Evolutionary conservation across 176 grass and related monocot genomes (phyloP).

Genomic region (Areca catechu): DNA sequence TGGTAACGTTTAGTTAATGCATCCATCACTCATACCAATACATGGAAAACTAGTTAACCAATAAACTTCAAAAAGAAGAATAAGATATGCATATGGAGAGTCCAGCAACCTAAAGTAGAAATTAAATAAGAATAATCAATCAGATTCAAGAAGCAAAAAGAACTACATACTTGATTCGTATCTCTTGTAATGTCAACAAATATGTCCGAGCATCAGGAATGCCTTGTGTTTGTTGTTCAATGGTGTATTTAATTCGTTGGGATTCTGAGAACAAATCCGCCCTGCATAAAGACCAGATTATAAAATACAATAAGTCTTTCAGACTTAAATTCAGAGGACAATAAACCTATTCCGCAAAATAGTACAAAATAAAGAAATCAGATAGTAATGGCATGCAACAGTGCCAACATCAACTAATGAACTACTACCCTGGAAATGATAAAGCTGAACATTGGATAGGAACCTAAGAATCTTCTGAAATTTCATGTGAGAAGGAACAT

Average conservation of each 20-base stretch:
- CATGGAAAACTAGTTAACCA: too few species aligned
- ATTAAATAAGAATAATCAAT: background rate
- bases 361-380: background rate
- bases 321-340: conserved; percentile 8
- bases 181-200: conserved; percentile 65
- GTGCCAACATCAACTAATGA: too few species aligned
- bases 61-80: too few species aligned
- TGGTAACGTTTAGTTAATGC: too few species aligned
- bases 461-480: too few species aligned
- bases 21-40: too few species aligned
- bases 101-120: background rate
- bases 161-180: conserved; percentile 61
- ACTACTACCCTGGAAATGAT: too few species aligned
- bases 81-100: too few species aligned
- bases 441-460: too few species aligned
- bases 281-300: conserved; percentile 41
- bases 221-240: conserved; percentile 49
- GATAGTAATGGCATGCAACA: too few species aligned
- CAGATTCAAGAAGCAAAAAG: conserved; percentile 1
- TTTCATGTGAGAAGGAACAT: too few species aligned
- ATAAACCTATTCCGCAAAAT: background rate
- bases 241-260: conserved; percentile 69
- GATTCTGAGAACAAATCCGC: conserved; percentile 68
- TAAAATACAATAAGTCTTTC: background rate
- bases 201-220: conserved; percentile 95